phyloP scores from a whole-genome alignment of 148 eudicot genomes.

The Chenopodium formosanum region DNA sequence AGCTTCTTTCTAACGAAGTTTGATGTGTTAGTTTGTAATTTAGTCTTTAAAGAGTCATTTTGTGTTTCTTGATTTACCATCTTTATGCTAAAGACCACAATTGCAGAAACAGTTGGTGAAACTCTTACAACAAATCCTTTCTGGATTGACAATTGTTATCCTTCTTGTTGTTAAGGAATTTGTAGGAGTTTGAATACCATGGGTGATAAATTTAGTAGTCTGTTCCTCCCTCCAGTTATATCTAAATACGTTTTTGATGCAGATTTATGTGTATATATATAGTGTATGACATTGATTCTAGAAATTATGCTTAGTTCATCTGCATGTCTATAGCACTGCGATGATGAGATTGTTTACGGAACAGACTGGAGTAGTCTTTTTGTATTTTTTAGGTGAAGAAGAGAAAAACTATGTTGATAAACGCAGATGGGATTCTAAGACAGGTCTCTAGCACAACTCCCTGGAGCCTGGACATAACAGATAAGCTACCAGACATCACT shows the following conservation, averaged over 20 bases:
- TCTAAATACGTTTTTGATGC: not conserved
- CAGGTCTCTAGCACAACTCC: not conserved
- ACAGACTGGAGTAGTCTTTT: not conserved
- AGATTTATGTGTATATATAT: not conserved
- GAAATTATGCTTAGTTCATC: not conserved
- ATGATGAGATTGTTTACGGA: not conserved
- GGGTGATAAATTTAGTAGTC: not conserved
- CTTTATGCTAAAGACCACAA: not conserved
- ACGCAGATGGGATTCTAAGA: not conserved
- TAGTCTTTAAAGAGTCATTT: not conserved
- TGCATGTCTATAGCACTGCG: not conserved
- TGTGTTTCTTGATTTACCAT: not conserved
- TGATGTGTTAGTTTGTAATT: not conserved
- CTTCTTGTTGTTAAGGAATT: not conserved
- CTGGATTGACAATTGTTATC: not conserved
- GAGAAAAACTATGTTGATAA: no score
- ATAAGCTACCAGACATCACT: not conserved
- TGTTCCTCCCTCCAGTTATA: not conserved
- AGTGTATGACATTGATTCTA: no score
- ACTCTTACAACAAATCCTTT: not conserved
- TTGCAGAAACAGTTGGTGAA: not conserved
- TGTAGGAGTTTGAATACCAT: no score
- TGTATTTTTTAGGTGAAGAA: no score
- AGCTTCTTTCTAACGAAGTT: not conserved
- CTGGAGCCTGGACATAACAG: not conserved